Conservation (phyloP, 495 filamentous ascomycete species). For the Haplographium delicatum region DNA sequence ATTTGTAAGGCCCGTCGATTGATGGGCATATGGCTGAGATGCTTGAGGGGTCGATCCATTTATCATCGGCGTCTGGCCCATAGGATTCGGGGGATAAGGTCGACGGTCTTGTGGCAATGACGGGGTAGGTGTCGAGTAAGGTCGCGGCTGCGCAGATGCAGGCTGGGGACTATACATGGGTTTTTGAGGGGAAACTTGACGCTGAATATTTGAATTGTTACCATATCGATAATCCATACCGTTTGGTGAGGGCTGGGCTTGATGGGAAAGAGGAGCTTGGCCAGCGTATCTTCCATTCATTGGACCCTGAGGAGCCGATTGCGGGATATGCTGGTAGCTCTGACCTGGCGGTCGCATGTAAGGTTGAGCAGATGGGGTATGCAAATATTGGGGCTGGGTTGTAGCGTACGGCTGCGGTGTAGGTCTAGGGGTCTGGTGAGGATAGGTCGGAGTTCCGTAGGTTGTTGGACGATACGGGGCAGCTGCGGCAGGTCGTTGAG, state of each 20-base stretch:
- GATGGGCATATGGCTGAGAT: slow-evolving; percentile 12
- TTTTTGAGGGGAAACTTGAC: slow-evolving; percentile 25
- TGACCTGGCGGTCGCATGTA: slow-evolving; percentile 19
- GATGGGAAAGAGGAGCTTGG: slow-evolving; percentile 14
- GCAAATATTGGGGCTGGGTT: slow-evolving; percentile 15
- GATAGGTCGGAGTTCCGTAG: slow-evolving; percentile 17
- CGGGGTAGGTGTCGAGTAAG: slow-evolving; percentile 19
- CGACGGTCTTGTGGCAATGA: slow-evolving; percentile 11
- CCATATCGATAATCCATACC: slow-evolving; percentile 21
- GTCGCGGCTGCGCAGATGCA: slow-evolving; percentile 10
- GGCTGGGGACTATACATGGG: slow-evolving; percentile 20
- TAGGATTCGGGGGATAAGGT: slow-evolving; percentile 10
- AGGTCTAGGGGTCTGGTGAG: slow-evolving; percentile 19
- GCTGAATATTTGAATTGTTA: slow-evolving; percentile 8
- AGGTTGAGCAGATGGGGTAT: slow-evolving; percentile 4
- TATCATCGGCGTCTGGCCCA: slow-evolving; percentile 7
- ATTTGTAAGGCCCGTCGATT: slow-evolving; percentile 8
- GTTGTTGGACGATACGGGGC: slow-evolving; percentile 16
- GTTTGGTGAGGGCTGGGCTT: slow-evolving; percentile 17
- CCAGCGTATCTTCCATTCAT: slow-evolving; percentile 22
- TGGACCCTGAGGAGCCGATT: slow-evolving; percentile 9
- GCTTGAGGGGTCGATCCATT: slow-evolving; percentile 19
- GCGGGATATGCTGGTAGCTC: slow-evolving; percentile 17
- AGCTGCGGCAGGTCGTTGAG: slow-evolving; percentile 17
- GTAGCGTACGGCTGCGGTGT: slow-evolving; percentile 15